Evolutionary conservation across 352 stramenopile species (phyloP), one percentile per base, ranked within the genome.

Genomic region (Discostella stelligera): DNA sequence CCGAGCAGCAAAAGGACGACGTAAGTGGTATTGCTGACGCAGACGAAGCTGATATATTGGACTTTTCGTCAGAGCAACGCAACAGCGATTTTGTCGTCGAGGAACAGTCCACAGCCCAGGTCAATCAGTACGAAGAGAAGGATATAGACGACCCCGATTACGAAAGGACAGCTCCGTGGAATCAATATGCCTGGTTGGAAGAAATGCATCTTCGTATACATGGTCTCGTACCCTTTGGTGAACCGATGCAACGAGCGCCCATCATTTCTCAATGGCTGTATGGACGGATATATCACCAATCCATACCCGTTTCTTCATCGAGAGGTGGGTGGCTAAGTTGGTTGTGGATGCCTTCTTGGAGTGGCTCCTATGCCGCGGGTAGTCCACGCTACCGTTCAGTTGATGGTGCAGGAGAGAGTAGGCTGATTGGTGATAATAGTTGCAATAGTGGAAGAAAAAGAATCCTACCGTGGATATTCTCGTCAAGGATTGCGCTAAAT

Each of bases 131-230:
- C 6, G 37, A 64, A 44, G 53, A 74, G 44, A 55, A 44, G 14
- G 55, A 65, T 13, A 66, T 66, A 23, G 74, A 66, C 39, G 62
- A 58, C 23, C 32, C 59, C 58, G 76, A 83, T 27, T 66, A 85
- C 49, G 79, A 85, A 66, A 32, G 86, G 4, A 75, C 80, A 25
- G 85, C 85, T 46, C 87, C 87, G 14, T 91, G 83, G 87, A 89
- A 91, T 83, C 87, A 93, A 71, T 90, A 90, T 77, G 85, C 75
- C 16, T 83, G 75, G 75, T 56, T 83, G 1, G 75, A 83, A 50
- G 75, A 83, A 48, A 75, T 83, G 53, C 66, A 74, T 55, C 14
- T 61, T 30, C 59, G 82, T 58, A 87, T 90, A 21, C 71, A 83
- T 66, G 86, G 86, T 8, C 60, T 85, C 20, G 76, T 91, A 1